Percentiles rank a stretch among this genome's conserved stretches.
These are phyloP conservation scores for Hibiscus trionum DNA, from an alignment of 345 rosid genomes.

Conservation along the genomic window DNA sequence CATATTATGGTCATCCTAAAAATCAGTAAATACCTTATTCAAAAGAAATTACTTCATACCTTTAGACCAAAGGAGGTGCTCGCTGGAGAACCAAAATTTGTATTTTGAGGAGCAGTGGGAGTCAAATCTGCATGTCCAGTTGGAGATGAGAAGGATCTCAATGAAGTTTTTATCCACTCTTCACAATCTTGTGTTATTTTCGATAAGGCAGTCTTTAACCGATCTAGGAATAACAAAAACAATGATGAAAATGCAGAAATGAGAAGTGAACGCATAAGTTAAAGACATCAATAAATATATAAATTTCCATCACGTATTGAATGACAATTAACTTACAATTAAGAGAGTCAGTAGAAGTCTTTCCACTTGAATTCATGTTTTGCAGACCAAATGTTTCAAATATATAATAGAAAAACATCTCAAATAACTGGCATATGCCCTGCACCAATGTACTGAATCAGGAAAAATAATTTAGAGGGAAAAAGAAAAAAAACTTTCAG, in stretches of 20 bases:
- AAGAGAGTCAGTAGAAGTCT: slow-evolving; percentile 40
- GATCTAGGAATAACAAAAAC: slow-evolving; percentile 41
- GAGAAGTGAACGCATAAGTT: background rate
- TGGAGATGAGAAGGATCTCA: slow-evolving; percentile 38
- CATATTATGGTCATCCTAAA: background rate
- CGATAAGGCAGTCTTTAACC: slow-evolving; percentile 70
- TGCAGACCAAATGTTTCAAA: slow-evolving; percentile 76
- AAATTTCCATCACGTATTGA: background rate
- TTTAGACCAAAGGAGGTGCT: slow-evolving; percentile 69
- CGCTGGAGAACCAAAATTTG: slow-evolving; percentile 31
- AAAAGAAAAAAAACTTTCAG: slow-evolving; percentile 12
- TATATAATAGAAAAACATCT: slow-evolving; percentile 64
- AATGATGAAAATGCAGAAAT: too few relatives aligned
- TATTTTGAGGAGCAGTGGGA: slow-evolving; percentile 48
- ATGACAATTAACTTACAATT: slow-evolving; percentile 54
- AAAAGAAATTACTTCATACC: slow-evolving; percentile 35
- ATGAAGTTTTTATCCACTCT: slow-evolving; percentile 73
- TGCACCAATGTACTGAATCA: slow-evolving; percentile 58
- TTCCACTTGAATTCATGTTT: slow-evolving; percentile 46
- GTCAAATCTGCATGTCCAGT: slow-evolving; percentile 54
- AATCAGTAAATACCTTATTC: background rate
- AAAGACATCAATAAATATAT: background rate
- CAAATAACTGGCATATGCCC: slow-evolving; percentile 97
- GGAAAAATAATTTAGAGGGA: slow-evolving; percentile 38
- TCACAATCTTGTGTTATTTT: slow-evolving; percentile 90